A percentile compares a stretch with the other conserved stretches of the same genome.
These are phyloP conservation scores for Myotisia sp. DNA, from an alignment of 2,329 filamentous ascomycete genomes.

Conservation along the genomic window DNA sequence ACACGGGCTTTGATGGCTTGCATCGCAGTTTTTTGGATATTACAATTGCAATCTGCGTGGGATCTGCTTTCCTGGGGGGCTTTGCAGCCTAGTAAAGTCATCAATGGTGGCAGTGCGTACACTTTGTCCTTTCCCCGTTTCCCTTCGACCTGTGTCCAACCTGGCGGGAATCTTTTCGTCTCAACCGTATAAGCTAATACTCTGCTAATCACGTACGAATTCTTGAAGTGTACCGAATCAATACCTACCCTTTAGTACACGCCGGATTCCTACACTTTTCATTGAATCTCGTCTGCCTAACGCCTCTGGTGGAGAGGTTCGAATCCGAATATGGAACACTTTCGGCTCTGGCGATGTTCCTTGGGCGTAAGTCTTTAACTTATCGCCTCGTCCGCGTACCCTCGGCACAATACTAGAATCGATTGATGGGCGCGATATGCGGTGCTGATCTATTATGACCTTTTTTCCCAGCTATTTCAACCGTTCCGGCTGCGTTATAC, in stretches of 20 bases:
- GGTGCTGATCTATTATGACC: not conserved
- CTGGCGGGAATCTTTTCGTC: not conserved
- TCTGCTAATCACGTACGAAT: not conserved
- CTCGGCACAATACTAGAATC: no score
- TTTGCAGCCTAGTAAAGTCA: slow-evolving; percentile 62
- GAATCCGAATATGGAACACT: slow-evolving; percentile 85
- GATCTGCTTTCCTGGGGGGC: slow-evolving; percentile 63
- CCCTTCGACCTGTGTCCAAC: not conserved
- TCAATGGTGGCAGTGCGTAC: slow-evolving; percentile 53
- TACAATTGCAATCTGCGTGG: slow-evolving; percentile 55
- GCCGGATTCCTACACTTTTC: slow-evolving; percentile 64
- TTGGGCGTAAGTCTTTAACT: slow-evolving; percentile 73
- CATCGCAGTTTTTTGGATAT: slow-evolving; percentile 55
- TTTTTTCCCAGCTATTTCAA: slow-evolving; percentile 48
- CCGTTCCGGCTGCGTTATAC: slow-evolving; percentile 70
- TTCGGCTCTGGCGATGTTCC: slow-evolving; percentile 71
- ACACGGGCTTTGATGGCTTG: slow-evolving; percentile 56
- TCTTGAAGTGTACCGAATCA: slow-evolving; percentile 67
- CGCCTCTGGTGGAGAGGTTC: slow-evolving; percentile 84
- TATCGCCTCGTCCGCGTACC: no score
- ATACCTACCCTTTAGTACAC: slow-evolving; percentile 84
- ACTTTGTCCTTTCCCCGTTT: no score
- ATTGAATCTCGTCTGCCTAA: slow-evolving; percentile 64
- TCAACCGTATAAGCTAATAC: not conserved
- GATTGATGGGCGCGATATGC: not conserved